These are phyloP conservation scores for Boletus speciosus DNA, from an alignment of 768 basidiomycete species.

Conservation along the genomic window DNA sequence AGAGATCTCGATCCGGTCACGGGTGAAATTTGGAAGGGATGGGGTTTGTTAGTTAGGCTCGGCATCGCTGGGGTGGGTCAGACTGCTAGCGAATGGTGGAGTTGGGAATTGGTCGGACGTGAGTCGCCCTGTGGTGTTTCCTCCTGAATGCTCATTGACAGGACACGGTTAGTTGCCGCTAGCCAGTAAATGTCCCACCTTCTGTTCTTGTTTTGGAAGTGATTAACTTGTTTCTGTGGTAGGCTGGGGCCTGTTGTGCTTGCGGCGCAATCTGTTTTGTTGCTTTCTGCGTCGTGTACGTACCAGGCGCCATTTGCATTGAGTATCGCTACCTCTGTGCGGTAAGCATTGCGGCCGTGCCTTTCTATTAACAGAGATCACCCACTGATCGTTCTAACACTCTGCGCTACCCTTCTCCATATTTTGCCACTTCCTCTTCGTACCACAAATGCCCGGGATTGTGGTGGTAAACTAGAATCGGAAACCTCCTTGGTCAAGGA, in stretches of 20 bases:
- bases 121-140: conserved; percentile 3
- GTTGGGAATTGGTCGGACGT: conserved; percentile 81
- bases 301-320: conserved; percentile 85
- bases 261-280: conserved; percentile 85
- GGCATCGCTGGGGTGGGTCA: conserved; percentile 82
- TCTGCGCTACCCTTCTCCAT: neutral
- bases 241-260: conserved; percentile 78
- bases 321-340: conserved; percentile 79
- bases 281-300: conserved; percentile 69
- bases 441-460: neutral
- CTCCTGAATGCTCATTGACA: neutral
- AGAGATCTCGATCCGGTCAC: conserved; percentile 46
- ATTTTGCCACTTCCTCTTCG: neutral
- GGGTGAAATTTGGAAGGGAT: conserved; percentile 57
- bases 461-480: conserved; percentile 49
- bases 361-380: neutral
- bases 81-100: conserved; percentile 94
- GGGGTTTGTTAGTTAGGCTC: conserved; percentile 67
- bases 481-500: conserved; percentile 83
- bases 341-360: conserved; percentile 42
- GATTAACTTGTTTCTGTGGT: conserved; percentile 13
- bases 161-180: conserved; percentile 41
- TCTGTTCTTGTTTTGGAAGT: neutral
- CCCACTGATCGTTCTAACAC: neutral
- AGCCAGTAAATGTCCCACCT: conserved; percentile 40